These are phyloP conservation scores for Teunomyces kruisii DNA, from an alignment of 805 yeast species.

Conservation along the genomic window DNA sequence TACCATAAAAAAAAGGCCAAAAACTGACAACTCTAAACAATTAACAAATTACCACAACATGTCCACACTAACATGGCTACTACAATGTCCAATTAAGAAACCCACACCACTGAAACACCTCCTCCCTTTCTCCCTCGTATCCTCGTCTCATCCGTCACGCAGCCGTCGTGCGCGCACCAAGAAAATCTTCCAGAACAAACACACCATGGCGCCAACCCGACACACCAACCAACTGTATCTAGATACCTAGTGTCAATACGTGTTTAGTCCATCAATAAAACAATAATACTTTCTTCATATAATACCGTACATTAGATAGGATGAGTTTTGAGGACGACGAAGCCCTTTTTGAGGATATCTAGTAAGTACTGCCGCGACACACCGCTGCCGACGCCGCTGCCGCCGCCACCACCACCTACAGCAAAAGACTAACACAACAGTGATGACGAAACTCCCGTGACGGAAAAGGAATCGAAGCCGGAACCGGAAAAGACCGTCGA, in stretches of 20 bases:
- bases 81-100: no score
- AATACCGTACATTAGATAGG: slow-evolving; percentile 1
- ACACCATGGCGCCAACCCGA: background rate
- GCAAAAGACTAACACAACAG: slow-evolving; percentile 6
- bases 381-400: no score
- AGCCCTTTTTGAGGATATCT: slow-evolving; percentile 90
- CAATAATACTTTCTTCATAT: slow-evolving; percentile 5
- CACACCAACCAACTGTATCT: background rate
- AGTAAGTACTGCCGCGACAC: no score
- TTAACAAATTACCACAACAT: no score
- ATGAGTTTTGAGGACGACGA: slow-evolving; percentile 79
- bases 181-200: slow-evolving; percentile 2
- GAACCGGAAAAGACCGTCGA: background rate
- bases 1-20: no score
- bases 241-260: slow-evolving; percentile 5
- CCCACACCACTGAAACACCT: no score
- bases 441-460: slow-evolving; percentile 11
- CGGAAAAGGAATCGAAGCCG: slow-evolving; percentile 1
- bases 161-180: slow-evolving; percentile 1
- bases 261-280: slow-evolving; percentile 20
- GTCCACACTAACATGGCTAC: no score
- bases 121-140: no score
- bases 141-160: background rate
- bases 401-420: no score
- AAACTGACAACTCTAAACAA: no score